Evolutionary conservation across 306 rosid species (phyloP).

Genomic region (Datisca glomerata): DNA sequence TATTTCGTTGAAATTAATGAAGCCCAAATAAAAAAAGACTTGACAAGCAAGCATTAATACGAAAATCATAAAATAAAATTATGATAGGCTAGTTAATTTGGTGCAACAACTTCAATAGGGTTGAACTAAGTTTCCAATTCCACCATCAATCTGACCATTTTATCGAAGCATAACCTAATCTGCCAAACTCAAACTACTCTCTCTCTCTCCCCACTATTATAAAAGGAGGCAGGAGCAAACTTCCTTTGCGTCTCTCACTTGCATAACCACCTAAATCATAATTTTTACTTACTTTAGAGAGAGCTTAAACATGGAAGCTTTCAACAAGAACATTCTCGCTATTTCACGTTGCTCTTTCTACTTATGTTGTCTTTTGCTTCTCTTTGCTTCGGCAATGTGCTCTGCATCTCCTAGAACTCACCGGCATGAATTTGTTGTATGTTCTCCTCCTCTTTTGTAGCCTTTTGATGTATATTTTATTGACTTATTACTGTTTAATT

Average conservation of each 20-base stretch:
- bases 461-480: neutral
- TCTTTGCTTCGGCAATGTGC: slow-evolving; percentile 39
- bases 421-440: slow-evolving; percentile 67
- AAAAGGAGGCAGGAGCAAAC: slow-evolving; percentile 1
- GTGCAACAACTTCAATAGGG: slow-evolving; percentile 67
- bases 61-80: slow-evolving; percentile 14
- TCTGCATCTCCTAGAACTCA: slow-evolving; percentile 44
- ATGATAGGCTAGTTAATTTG: slow-evolving; percentile 50
- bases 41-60: slow-evolving; percentile 31
- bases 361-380: slow-evolving; percentile 33
- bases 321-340: slow-evolving; percentile 12
- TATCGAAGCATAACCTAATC: slow-evolving; percentile 49
- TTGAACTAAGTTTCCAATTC: slow-evolving; percentile 44
- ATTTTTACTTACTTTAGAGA: slow-evolving; percentile 25
- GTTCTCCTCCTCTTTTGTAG: slow-evolving; percentile 3
- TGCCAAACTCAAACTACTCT: slow-evolving; percentile 35
- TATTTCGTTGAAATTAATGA: no score
- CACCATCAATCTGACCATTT: slow-evolving; percentile 19
- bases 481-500: neutral
- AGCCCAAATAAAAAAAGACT: slow-evolving; percentile 12
- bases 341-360: slow-evolving; percentile 13
- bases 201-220: slow-evolving; percentile 5
- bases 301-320: slow-evolving; percentile 1
- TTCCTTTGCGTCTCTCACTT: neutral
- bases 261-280: slow-evolving; percentile 1